These are phyloP conservation scores for Colletotrichum sp. DNA, from an alignment of 2,329 filamentous ascomycete genomes.

Conservation along the genomic window DNA sequence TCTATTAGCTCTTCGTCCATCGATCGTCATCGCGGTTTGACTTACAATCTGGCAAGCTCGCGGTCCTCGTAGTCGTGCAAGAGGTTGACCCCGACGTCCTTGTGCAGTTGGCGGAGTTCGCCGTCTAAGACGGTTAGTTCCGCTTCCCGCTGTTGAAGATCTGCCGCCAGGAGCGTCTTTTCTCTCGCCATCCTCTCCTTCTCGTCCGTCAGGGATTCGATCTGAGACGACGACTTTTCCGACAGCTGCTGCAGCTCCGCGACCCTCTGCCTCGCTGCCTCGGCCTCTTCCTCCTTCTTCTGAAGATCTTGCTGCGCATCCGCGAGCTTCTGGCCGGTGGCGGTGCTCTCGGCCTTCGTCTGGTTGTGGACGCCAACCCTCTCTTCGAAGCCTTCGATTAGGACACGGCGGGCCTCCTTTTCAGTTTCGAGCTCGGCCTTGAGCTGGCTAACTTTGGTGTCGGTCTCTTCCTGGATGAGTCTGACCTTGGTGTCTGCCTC, in stretches of 20 bases:
- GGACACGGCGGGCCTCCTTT: conserved; percentile 16
- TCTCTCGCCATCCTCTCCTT: neutral
- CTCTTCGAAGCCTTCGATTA: neutral
- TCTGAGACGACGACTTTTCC: neutral
- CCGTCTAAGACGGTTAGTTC: neutral
- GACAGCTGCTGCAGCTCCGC: neutral
- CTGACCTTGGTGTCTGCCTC: conserved; percentile 45
- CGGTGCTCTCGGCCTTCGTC: neutral
- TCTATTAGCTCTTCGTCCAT: neutral
- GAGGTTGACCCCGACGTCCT: conserved; percentile 23
- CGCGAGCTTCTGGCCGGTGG: conserved; percentile 24
- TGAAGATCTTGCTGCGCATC: conserved; percentile 25
- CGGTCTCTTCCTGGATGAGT: conserved; percentile 43
- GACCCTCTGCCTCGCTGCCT: neutral
- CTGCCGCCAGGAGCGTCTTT: neutral
- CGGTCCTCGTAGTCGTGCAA: conserved; percentile 24
- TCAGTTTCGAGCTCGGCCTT: conserved; percentile 22
- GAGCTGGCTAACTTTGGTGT: conserved; percentile 49
- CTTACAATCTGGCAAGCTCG: conserved; percentile 28
- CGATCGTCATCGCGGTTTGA: neutral
- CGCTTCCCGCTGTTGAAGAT: neutral
- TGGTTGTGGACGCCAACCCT: neutral
- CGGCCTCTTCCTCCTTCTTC: neutral
- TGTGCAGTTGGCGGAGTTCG: neutral
- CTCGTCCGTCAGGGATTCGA: neutral